Evolutionary conservation across 768 basidiomycete genomes (phyloP).

Genomic region (Pisolithus sp.): DNA sequence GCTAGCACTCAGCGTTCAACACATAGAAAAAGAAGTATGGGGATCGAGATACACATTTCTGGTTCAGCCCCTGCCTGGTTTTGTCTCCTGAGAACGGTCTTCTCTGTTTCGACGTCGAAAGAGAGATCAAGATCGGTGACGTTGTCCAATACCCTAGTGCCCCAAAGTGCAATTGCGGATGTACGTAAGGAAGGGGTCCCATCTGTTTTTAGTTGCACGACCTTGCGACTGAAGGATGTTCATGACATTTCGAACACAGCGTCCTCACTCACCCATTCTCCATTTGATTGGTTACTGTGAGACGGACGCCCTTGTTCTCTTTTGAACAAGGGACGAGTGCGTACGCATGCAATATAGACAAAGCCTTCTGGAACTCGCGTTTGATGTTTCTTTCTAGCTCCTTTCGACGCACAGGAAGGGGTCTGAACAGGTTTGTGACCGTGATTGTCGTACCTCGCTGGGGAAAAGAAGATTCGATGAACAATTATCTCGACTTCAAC

Average conservation of each 20-base stretch:
- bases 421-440: conserved; percentile 65
- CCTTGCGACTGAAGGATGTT: conserved; percentile 45
- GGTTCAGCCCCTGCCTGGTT: conserved; percentile 6
- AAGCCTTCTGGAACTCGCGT: conserved; percentile 81
- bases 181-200: conserved; percentile 57
- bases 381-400: conserved; percentile 87
- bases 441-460: conserved; percentile 85
- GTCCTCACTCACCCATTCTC: conserved; percentile 57
- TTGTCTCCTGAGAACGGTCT: conserved; percentile 19
- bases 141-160: conserved; percentile 69
- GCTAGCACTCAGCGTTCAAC: conserved; percentile 6
- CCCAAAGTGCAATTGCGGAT: conserved; percentile 76
- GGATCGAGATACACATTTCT: conserved; percentile 15
- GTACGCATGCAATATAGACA: conserved; percentile 81
- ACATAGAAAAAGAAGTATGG: neutral
- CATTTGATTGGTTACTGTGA: conserved; percentile 64
- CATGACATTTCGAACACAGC: neutral
- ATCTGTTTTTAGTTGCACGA: conserved; percentile 65
- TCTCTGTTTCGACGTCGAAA: conserved; percentile 67
- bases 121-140: conserved; percentile 66
- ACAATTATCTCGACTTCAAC: neutral
- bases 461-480: neutral
- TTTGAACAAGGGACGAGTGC: conserved; percentile 74
- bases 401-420: conserved; percentile 86
- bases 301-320: conserved; percentile 54